These are phyloP conservation scores for Vigna nakashimae DNA, from an alignment of 306 rosid genomes.

Conservation along the genomic window DNA sequence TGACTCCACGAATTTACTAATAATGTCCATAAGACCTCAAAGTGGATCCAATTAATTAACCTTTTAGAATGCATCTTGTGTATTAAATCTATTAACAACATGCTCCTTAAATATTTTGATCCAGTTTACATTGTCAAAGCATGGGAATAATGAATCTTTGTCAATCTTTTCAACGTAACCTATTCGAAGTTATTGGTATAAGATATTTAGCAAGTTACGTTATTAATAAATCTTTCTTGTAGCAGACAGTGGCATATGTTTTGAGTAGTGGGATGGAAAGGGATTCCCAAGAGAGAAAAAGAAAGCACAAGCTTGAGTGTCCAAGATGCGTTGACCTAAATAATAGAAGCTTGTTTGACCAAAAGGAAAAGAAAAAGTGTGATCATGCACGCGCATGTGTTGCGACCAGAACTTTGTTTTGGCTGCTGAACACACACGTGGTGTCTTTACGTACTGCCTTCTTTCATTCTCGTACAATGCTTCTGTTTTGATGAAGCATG, in stretches of 20 bases:
- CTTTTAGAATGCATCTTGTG: neutral
- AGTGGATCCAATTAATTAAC: too few relatives aligned
- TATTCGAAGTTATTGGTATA: neutral
- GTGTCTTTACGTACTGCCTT: neutral
- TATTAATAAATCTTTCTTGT: neutral
- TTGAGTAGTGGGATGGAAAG: neutral
- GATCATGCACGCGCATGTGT: neutral
- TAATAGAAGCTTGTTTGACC: neutral
- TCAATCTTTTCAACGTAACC: neutral
- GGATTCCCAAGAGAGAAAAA: neutral
- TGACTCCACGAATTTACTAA: neutral
- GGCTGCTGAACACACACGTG: constrained; percentile 24
- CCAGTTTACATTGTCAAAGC: neutral
- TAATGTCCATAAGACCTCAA: neutral
- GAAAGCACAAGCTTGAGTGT: neutral
- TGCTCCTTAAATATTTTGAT: neutral
- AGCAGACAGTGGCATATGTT: neutral
- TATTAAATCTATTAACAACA: neutral
- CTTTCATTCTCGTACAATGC: neutral
- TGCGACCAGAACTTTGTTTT: neutral
- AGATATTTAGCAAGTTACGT: neutral
- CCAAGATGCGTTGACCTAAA: constrained; percentile 21
- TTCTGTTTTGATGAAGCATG: neutral
- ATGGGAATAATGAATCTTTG: neutral
- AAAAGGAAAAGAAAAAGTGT: neutral